Evolutionary conservation across 2,329 filamentous ascomycete species (phyloP).

Genomic region (Colletotrichum coccodes): DNA sequence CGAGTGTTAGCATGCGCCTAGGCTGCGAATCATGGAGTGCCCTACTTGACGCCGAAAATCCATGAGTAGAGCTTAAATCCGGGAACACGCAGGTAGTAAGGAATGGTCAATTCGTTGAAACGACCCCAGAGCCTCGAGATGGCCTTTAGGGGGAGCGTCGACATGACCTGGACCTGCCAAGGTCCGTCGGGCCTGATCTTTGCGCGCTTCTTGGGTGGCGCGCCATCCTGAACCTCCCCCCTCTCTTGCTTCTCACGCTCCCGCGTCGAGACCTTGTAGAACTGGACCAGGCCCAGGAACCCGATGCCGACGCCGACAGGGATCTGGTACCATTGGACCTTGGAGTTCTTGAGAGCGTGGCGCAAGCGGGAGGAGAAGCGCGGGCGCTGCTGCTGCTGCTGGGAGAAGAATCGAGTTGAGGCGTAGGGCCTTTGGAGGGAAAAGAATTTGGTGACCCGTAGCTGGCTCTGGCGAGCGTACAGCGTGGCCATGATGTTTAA

Average conservation of each 20-base stretch:
- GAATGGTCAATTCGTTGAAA: conserved; percentile 90
- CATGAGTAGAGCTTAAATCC: conserved; percentile 93
- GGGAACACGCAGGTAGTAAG: conserved; percentile 86
- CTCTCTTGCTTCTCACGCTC: conserved; percentile 63
- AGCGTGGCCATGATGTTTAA: conserved; percentile 44
- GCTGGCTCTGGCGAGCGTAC: conserved; percentile 46
- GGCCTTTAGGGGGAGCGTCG: conserved; percentile 89
- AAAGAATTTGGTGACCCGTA: conserved; percentile 44
- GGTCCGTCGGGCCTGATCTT: conserved; percentile 84
- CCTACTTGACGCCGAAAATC: conserved; percentile 86
- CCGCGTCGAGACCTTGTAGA: conserved; percentile 77
- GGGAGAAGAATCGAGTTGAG: conserved; percentile 47
- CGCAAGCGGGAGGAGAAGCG: conserved; percentile 63
- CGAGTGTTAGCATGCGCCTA: conserved; percentile 36
- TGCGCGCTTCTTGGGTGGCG: conserved; percentile 60
- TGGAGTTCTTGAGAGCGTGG: conserved; percentile 60
- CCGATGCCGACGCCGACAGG: conserved; percentile 87
- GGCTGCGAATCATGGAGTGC: neutral
- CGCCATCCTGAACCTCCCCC: conserved; percentile 52
- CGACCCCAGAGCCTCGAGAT: conserved; percentile 89
- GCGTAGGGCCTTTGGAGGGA: conserved; percentile 41
- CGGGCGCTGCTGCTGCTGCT: conserved; percentile 55
- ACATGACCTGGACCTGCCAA: conserved; percentile 96
- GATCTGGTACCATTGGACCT: conserved; percentile 89
- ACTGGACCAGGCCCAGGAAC: conserved; percentile 84